Base-by-base conservation (phyloP, 2,329 filamentous ascomycete species). In the Venturia pyrina region DNA sequence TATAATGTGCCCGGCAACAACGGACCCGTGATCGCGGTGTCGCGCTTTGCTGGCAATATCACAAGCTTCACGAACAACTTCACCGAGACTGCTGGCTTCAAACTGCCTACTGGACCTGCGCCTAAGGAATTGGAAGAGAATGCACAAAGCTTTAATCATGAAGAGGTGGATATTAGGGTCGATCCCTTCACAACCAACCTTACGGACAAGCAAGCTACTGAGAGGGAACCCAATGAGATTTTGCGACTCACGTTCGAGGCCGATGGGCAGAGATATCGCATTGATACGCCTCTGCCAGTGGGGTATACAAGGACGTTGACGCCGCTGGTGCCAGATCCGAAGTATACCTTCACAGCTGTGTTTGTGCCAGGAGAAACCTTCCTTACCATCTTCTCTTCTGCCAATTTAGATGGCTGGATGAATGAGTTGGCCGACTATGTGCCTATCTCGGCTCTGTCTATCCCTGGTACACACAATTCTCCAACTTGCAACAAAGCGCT, bases 401-500 rank as follows among this genome's bases (percentile, higher is more conserved):
- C 87, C 19, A 82, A 86, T 65, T 83, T 93, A 62, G 75, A 86
- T 68, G 78, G 81, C 64, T 96, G 95, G 95, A 98, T 98, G 93
- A 77, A 81, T 66, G 82, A 87, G 68, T 82, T 98, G 53, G 81
- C 83, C 67, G 85, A 93, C 72, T 82, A 86, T 24, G 88, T 86
- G 63, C 87, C 91, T 1, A 81, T 98, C 5, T 89, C 90, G 0
- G 83, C 88, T 2, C 85, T 99, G 62, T 95, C 89, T 62, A 95
- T 98, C 68, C 95, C 95, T 0, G 95, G 95, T 69, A 97, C 95
- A 0, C 95, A 99, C 81, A 98, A 99, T 78, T 91, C 90, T 21
- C 91, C 95, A 7, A 96, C 93, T 11, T 89, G 85, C 78, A 83
- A 96, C 80, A 83, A 85, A 62, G 93, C 95, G 15, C 83, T 97